phyloP scores from a whole-genome alignment of 176 grass and related monocot species.

The Zea mays region Zm-B73-REFERENCE-NAM-5.0 NC_050098.1:195958501-195959000 shows the following conservation, averaged over 20 bases:
- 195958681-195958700: not conserved
- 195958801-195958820: not conserved
- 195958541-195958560: not conserved
- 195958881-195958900: not conserved
- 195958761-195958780: not conserved
- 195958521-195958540: not conserved
- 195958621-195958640: not conserved
- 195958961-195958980: not conserved
- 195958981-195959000: not conserved
- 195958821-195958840: not conserved
- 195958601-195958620: not conserved
- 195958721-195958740: not conserved
- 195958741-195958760: not conserved
- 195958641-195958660: not conserved
- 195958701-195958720: not conserved
- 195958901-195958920: not conserved
- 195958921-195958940: not conserved
- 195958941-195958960: not conserved
- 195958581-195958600: not conserved
- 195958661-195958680: not conserved
- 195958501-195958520: conserved; percentile 1
- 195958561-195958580: not conserved
- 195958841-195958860: not conserved
- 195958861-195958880: not conserved
- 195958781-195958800: not conserved